A percentile compares a stretch with the other conserved stretches of the same genome.
phyloP scores from a whole-genome alignment of 2,329 filamentous ascomycete species.

The Colletotrichum musae region DNA sequence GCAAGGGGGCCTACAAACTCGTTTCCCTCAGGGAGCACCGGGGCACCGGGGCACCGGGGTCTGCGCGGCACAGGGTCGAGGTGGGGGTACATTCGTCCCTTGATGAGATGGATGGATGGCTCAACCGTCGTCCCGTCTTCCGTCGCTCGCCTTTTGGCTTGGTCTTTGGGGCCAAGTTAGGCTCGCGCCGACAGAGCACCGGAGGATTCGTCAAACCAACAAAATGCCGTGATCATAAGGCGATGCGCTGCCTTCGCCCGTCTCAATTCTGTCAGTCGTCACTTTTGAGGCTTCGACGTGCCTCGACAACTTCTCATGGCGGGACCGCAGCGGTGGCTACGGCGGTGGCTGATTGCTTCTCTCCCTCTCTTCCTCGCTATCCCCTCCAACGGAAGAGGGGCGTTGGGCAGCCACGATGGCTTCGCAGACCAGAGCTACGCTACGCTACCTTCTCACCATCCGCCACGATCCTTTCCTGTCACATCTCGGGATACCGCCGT shows the following conservation, averaged over 20 bases:
- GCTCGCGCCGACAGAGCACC: not conserved
- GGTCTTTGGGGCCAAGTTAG: not conserved
- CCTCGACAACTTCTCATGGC: too few relatives aligned
- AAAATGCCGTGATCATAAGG: constrained; percentile 14
- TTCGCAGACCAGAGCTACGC: not conserved
- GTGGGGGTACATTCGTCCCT: constrained; percentile 16
- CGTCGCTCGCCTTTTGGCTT: not conserved
- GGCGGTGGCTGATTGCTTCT: not conserved
- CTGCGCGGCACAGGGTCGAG: constrained; percentile 9
- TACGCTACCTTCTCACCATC: not conserved
- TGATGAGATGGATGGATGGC: constrained; percentile 6
- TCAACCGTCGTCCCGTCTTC: constrained; percentile 16
- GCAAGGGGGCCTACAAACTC: not conserved
- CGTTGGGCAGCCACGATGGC: constrained; percentile 25
- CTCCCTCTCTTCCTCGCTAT: too few relatives aligned
- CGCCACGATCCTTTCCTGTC: constrained; percentile 22
- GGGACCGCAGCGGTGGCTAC: not conserved
- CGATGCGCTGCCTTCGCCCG: not conserved
- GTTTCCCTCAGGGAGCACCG: not conserved
- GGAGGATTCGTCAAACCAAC: not conserved
- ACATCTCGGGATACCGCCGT: constrained; percentile 35
- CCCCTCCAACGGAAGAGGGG: not conserved
- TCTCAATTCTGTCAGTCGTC: too few relatives aligned
- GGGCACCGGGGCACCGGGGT: not conserved
- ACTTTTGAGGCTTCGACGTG: too few relatives aligned